Conservation (phyloP, 768 basidiomycete genomes). For the Albatrellus ellisii region DNA sequence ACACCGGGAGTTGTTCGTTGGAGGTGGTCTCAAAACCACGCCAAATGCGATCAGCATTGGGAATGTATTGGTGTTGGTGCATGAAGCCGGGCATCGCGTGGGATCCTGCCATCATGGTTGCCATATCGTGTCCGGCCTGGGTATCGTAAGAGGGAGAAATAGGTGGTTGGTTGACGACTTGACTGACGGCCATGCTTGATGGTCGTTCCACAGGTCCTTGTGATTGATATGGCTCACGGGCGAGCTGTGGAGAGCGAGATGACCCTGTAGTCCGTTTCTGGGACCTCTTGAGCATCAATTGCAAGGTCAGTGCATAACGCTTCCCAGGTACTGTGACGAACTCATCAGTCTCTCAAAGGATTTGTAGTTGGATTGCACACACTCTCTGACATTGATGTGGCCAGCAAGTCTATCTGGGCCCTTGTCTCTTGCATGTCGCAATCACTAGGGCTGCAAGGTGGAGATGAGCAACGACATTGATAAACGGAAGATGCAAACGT, state of each 20-base stretch:
- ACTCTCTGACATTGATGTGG: conserved; percentile 70
- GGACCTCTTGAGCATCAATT: conserved; percentile 75
- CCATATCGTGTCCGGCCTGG: conserved; percentile 8
- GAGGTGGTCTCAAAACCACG: conserved; percentile 60
- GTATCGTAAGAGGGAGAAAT: conserved; percentile 11
- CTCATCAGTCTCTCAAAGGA: conserved; percentile 2
- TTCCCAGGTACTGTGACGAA: conserved; percentile 66
- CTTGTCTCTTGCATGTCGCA: conserved; percentile 67
- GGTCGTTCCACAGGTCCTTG: conserved; percentile 17
- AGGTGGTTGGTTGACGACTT: conserved; percentile 13
- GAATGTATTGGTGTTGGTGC: conserved; percentile 12
- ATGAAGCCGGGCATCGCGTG: conserved; percentile 10
- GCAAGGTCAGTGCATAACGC: conserved; percentile 82
- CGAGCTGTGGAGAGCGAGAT: conserved; percentile 47
- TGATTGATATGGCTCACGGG: conserved; percentile 33
- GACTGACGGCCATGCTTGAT: conserved; percentile 12
- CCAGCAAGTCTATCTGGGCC: conserved; percentile 65
- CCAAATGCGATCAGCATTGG: conserved; percentile 55
- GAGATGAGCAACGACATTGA: neutral
- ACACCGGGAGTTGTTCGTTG: conserved; percentile 68
- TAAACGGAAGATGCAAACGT: conserved; percentile 18
- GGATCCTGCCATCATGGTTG: neutral
- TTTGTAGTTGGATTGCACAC: conserved; percentile 17
- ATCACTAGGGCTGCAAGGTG: conserved; percentile 56
- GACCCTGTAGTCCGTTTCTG: conserved; percentile 46